These are phyloP conservation scores for Kondoa subrosea DNA, from an alignment of 768 basidiomycete genomes.

Conservation along the genomic window DNA sequence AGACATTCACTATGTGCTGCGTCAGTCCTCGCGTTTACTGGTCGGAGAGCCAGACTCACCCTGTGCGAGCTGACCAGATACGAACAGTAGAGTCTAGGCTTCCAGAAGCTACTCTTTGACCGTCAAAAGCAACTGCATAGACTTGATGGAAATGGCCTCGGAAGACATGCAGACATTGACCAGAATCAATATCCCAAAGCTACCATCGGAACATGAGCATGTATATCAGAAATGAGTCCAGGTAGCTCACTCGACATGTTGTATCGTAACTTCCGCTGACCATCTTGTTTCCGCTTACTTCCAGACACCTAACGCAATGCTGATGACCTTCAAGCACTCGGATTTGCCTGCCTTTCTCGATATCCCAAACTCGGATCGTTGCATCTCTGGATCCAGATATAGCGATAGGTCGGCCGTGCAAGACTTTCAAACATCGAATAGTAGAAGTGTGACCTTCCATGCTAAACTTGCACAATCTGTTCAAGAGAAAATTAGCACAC, in stretches of 20 bases:
- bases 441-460: conserved; percentile 76
- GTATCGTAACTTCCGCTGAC: conserved; percentile 90
- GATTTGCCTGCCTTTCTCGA: conserved; percentile 47
- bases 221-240: not conserved
- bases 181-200: conserved; percentile 83
- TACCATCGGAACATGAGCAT: conserved; percentile 28
- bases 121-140: conserved; percentile 81
- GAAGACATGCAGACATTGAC: conserved; percentile 65
- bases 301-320: conserved; percentile 69
- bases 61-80: conserved; percentile 71
- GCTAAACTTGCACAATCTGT: conserved; percentile 52
- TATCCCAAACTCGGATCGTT: conserved; percentile 81
- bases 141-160: conserved; percentile 73
- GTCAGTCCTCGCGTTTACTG: not conserved
- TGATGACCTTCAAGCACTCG: conserved; percentile 57
- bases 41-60: conserved; percentile 41
- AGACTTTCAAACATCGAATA: conserved; percentile 70
- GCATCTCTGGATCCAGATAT: conserved; percentile 77
- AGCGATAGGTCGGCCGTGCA: conserved; percentile 72
- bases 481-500: conserved; percentile 9
- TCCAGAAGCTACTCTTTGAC: conserved; percentile 61
- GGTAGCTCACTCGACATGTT: conserved; percentile 50
- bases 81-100: conserved; percentile 86
- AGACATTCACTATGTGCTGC: conserved; percentile 46
- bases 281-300: conserved; percentile 62